These are phyloP conservation scores for Lentinula raphanica DNA, from an alignment of 768 basidiomycete genomes.

Conservation along the genomic window DNA sequence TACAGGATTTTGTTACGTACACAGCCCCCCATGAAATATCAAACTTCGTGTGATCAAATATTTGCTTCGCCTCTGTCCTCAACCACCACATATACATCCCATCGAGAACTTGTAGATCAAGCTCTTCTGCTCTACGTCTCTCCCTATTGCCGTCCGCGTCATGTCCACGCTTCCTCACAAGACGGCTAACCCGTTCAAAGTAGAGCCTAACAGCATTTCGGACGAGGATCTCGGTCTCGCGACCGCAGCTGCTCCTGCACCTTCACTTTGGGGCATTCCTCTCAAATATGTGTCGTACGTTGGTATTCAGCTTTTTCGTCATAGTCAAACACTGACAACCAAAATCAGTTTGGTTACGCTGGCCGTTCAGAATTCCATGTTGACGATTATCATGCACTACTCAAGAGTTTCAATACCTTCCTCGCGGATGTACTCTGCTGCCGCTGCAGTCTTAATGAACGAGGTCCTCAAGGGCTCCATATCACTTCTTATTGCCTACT, in stretches of 20 bases:
- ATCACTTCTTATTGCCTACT: constrained; percentile 79
- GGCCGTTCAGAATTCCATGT: constrained; percentile 85
- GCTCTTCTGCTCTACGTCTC: not conserved
- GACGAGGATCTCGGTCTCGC: constrained; percentile 39
- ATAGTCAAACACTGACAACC: not conserved
- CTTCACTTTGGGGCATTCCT: constrained; percentile 63
- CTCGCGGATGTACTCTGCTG: constrained; percentile 82
- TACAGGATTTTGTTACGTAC: too few relatives aligned
- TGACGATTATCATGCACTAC: constrained; percentile 96
- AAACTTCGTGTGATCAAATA: not conserved
- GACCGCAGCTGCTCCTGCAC: constrained; percentile 31
- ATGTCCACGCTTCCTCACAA: constrained; percentile 9
- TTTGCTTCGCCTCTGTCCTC: not conserved
- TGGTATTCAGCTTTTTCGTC: not conserved
- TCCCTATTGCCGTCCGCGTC: constrained; percentile 1
- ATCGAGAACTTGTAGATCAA: constrained; percentile 4
- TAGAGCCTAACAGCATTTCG: constrained; percentile 24
- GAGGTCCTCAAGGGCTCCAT: constrained; percentile 91
- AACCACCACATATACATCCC: not conserved
- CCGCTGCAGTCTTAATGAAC: constrained; percentile 88
- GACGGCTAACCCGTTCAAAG: constrained; percentile 13
- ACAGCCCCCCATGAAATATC: too few relatives aligned
- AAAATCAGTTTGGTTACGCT: constrained; percentile 64
- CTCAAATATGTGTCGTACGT: constrained; percentile 79
- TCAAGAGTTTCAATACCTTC: constrained; percentile 80